These are phyloP conservation scores for Melastoma malabathricum DNA, from an alignment of 345 rosid genomes.

Conservation along the genomic window DNA sequence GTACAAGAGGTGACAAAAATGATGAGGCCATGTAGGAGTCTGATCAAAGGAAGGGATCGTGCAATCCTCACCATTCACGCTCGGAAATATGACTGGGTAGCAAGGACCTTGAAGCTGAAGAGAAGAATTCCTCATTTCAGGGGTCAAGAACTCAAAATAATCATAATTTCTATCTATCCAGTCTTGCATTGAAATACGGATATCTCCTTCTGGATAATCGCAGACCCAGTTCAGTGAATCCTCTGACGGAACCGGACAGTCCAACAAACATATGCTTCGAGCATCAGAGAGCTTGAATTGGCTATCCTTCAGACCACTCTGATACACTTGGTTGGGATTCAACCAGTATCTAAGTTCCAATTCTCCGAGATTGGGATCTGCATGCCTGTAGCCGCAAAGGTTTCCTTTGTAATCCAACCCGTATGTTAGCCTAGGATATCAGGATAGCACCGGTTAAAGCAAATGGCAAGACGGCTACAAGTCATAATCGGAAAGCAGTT, in stretches of 20 bases:
- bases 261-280: conserved; percentile 78
- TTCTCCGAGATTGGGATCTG: conserved; percentile 53
- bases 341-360: conserved; percentile 82
- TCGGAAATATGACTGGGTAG: conserved; percentile 89
- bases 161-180: conserved; percentile 88
- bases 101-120: conserved; percentile 98
- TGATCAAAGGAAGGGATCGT: not conserved
- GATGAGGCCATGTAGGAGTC: too few species aligned
- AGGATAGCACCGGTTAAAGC: conserved; percentile 9
- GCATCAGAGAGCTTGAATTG: conserved; percentile 62
- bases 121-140: conserved; percentile 83
- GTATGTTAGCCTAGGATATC: conserved; percentile 59
- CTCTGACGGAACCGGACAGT: conserved; percentile 70
- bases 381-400: conserved; percentile 79
- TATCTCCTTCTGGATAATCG: conserved; percentile 97
- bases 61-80: conserved; percentile 53
- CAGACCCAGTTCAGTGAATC: conserved; percentile 88
- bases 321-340: conserved; percentile 93
- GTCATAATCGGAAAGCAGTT: not conserved
- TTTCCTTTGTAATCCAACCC: conserved; percentile 97
- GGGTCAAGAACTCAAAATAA: conserved; percentile 83
- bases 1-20: too few species aligned
- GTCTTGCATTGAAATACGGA: conserved; percentile 56
- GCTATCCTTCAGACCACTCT: conserved; percentile 73
- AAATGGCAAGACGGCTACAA: not conserved